Base-by-base conservation (phyloP, 441 rosid genomes). In the Populus tomentosa region DNA sequence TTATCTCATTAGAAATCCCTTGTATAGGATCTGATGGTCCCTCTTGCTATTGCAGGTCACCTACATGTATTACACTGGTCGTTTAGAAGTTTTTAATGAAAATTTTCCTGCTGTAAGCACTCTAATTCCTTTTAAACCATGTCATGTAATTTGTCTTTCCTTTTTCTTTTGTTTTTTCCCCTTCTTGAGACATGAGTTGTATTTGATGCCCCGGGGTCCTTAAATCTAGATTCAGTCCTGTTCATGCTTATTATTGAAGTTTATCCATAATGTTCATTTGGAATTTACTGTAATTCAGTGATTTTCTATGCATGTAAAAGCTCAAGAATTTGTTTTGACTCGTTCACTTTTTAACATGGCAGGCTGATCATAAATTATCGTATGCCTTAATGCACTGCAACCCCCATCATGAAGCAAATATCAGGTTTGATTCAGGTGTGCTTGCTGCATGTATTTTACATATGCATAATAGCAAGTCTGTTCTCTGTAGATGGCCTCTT, bases 11-110 rank as follows among this genome's bases (percentile, higher is more conserved):
- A 11, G 14, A 40, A 40, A 40, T 40, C 14, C 14, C 53, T 40
- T 72, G 28, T 13, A 38, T 28, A 18, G 69, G 21, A 26, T 67
- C 11, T 86, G 77, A 80, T 68, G 30, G 26, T 67, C 66, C 63
- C 8, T 67, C 21, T 78, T 14, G 70, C 74, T 65, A 18, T 71
- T 80, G 59, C 91, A 94, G 98, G 99, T 94, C 64, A 94, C 98
- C 28, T 96, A 96, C 84, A 92, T 96, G 99, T 96, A 96, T 86
- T 96, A 96, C 74, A 96, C 98, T 32, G 98, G 99, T 63, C 92
- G 98, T 75, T 89, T 96, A 88, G 98, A 96, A 86, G 99, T 96
- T 78, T 91, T 89, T 86, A 96, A 96, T 84, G 99, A 94, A 86
- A 96, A 96, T 80, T 96, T 94, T 83, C 90, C 86, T 32, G 94